Base-by-base conservation (phyloP, 345 rosid species). In the Populus tremula region DNA sequence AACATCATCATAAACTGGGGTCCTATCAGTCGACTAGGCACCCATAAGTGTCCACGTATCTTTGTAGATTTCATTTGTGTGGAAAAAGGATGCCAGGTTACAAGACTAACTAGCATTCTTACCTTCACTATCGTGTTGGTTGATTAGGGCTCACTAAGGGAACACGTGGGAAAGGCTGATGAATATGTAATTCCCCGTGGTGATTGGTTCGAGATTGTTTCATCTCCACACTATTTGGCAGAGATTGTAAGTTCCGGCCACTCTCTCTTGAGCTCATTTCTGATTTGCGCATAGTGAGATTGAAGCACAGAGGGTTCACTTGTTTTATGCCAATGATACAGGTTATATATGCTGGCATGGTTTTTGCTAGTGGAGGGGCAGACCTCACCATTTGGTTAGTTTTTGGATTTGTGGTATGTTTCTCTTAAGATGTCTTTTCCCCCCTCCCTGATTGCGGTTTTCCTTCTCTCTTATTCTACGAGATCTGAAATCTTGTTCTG, bases 121-220 rank as follows among this genome's bases (percentile, higher is more conserved):
- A 50, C 23, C 8, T 47, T 71, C 47, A 25, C 17, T 31, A 21
- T 70, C 21, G 2, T 70, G 27, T 27, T 63, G 35, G 73, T 35
- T 59, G 33, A 11, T 74, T 69, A 90, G 91, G 98, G 96, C 73
- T 86, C 93, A 0, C 77, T 94, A 2, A 76, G 94, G 56, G 78
- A 81, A 49, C 45, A 29, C 29, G 76, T 78, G 13, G 87, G 82
- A 68, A 85, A 85, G 72, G 74, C 45, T 0, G 78, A 80, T 6
- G 87, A 81, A 53, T 89, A 93, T 59, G 83, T 84, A 62, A 82
- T 89, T 38, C 97, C 95, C 13, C 72, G 50, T 50, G 98, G 97
- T 69, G 90, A 91, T 84, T 91, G 98, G 97, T 93, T 94, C 73
- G 88, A 85, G 70, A 77, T 88, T n/a, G 93, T 91, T 67, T 93